Evolutionary conservation across 2,329 filamentous ascomycete species (phyloP), one percentile per base, ranked within the genome.

Genomic region (Ophiostoma ulmi): DNA sequence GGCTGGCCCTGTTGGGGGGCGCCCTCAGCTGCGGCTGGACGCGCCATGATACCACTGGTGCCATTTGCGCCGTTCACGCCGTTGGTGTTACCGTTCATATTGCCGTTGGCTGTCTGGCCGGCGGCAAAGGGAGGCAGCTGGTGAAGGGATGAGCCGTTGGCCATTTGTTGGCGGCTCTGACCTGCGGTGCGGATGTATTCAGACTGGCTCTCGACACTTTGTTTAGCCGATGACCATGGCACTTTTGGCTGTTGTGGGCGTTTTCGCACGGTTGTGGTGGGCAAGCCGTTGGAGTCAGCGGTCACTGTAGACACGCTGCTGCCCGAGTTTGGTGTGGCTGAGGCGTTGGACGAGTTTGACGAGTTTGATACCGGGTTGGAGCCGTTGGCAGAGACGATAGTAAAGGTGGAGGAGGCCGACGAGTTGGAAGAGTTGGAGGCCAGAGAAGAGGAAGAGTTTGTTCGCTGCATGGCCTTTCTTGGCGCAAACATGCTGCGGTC

Each of bases 371-470:
- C 4, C 4, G 70, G 36, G 68, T 17, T 13, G 20, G 36, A 58
- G 35, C 85, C 83, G 77, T 87, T 83, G 71, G 87, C 85, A 55
- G 87, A 85, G 73, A 91, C 83, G 31, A 75, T 72, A 70, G 90
- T 91, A 3, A 89, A 88, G 70, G 90, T 91, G 39, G 74, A 74
- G 1, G 90, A 88, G 71, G 81, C 81, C 41, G 88, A 89, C 0
- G 84, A 82, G 58, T 83, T 87, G 67, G 88, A 89, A 0, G 84
- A 82, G 55, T 83, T 87, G 68, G 88, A 88, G 17, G 92, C 91
- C 74, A 96, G 85, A 65, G 94, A 97, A 4, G 93, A 97, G 72
- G 93, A 95, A 48, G 94, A 98, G 83, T 93, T 97, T 77, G 90
- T 90, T 79, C 94, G 89, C 79, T 94, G 92, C 73, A 93, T 85